A percentile compares a stretch with the other conserved stretches of the same genome.
phyloP scores from a whole-genome alignment of 176 grass and related monocot species.

The Cocos nucifera region DNA sequence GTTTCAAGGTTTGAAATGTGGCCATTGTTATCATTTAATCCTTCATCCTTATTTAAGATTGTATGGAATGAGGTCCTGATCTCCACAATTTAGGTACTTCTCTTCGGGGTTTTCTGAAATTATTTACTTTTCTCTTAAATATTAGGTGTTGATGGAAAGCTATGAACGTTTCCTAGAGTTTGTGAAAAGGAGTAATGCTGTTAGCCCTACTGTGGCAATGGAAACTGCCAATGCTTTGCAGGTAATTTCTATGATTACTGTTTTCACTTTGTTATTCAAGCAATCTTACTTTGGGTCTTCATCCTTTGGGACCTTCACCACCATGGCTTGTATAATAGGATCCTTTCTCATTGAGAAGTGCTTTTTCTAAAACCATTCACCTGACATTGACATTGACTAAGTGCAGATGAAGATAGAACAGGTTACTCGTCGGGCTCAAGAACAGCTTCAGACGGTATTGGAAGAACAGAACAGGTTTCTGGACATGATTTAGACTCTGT shows the following conservation, averaged over 20 bases:
- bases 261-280: not conserved
- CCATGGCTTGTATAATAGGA: too few species aligned
- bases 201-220: slow-evolving; percentile 89
- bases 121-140: slow-evolving; percentile 6
- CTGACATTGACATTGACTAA: slow-evolving; percentile 25
- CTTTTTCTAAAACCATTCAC: too few species aligned
- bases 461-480: slow-evolving; percentile 92
- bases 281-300: not conserved
- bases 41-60: too few species aligned
- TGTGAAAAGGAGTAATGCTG: slow-evolving; percentile 77
- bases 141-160: slow-evolving; percentile 73
- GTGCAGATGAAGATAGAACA: slow-evolving; percentile 84
- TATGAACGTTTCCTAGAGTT: slow-evolving; percentile 92
- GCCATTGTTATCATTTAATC: too few species aligned
- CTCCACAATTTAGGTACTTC: not conserved
- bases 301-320: not conserved
- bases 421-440: slow-evolving; percentile 86
- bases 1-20: too few species aligned
- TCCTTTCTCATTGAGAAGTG: too few species aligned
- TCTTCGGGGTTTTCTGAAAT: slow-evolving; percentile 1
- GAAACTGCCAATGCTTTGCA: slow-evolving; percentile 93
- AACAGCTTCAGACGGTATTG: slow-evolving; percentile 88
- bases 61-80: too few species aligned
- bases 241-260: slow-evolving; percentile 18
- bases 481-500: not conserved